Base-by-base conservation (phyloP, 2,329 filamentous ascomycete genomes). In the Bretziella fagacearum region DNA sequence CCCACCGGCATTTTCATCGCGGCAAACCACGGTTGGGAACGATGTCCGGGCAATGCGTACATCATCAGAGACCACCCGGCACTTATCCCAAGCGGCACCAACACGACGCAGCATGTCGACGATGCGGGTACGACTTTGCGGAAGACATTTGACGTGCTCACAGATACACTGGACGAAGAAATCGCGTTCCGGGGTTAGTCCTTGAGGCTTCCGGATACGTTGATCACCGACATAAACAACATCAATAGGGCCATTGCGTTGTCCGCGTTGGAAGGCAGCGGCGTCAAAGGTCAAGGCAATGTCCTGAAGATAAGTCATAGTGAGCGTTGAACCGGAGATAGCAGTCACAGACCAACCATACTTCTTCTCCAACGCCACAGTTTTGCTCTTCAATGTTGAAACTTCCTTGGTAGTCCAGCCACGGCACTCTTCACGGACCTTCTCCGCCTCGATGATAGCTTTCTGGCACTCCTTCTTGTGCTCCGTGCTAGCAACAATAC, bases 381-480 rank as follows among this genome's bases (percentile, higher is more conserved):
- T 78, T 52, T 73, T 76, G 39, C 82, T 73, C 71, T 87, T 86
- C n/a, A 93, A 67, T 32, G 68, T 66, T 53, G 73, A 73, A 53
- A 96, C 84, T 62, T 96, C 91, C 23, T 72, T 78, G 45, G 79
- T 75, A 48, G 80, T 89, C 80, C 87, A 95, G 32, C 89, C 87
- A 46, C 87, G 77, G 59, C 82, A 93, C 56, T 93, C 83, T 59
- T 95, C 86, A 52, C 83, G 75, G 22, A 93, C 69, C 53, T 77
- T 79, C 60, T 95, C 86, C 0, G 87, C 84, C 56, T 85, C 79
- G 50, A 76, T 72, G 49, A 93, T 95, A 41, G 91, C 82, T 23
- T 74, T 70, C 25, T 80, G 57, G 54, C 73, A 85, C 54, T 77
- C 71, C 46, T 76, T 63, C 59, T 89, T 94, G 8, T 41, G 35